Percentiles rank a stretch among this genome's conserved stretches.
phyloP scores from a whole-genome alignment of 129 eudicot genomes.

The Flaveria sonorensis region DNA sequence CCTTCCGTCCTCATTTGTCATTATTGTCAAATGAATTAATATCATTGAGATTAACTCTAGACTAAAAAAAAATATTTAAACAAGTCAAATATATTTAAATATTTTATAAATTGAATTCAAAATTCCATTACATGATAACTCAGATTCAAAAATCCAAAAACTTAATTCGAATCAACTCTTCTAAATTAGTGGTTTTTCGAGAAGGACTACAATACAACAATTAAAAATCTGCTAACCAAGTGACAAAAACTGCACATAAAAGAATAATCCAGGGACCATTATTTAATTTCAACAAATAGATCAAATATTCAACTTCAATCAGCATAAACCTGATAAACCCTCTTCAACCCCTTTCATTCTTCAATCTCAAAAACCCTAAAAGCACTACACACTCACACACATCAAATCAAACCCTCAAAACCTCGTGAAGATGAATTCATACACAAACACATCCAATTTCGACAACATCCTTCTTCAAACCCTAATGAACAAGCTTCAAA shows the following conservation, averaged over 20 bases:
- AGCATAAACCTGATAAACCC: slow-evolving; percentile 41
- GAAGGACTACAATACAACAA: too few relatives aligned
- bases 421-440: slow-evolving; percentile 38
- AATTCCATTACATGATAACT: too few relatives aligned
- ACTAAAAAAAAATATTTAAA: too few relatives aligned
- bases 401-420: slow-evolving; percentile 4
- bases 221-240: neutral
- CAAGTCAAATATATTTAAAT: too few relatives aligned
- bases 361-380: slow-evolving; percentile 35
- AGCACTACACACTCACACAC: neutral
- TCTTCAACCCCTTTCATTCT: neutral
- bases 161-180: too few relatives aligned
- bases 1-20: too few relatives aligned
- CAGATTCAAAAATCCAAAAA: too few relatives aligned
- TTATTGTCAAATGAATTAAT: too few relatives aligned
- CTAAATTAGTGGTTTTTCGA: too few relatives aligned
- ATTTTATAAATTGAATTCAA: too few relatives aligned
- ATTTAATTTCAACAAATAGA: neutral
- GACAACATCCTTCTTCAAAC: slow-evolving; percentile 84
- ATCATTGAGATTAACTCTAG: too few relatives aligned
- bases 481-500: slow-evolving; percentile 73
- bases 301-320: neutral
- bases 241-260: neutral
- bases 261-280: slow-evolving; percentile 17
- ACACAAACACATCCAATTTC: slow-evolving; percentile 51